phyloP scores from a whole-genome alignment of 495 filamentous ascomycete species.

The Wilcoxina mikolae region DNA sequence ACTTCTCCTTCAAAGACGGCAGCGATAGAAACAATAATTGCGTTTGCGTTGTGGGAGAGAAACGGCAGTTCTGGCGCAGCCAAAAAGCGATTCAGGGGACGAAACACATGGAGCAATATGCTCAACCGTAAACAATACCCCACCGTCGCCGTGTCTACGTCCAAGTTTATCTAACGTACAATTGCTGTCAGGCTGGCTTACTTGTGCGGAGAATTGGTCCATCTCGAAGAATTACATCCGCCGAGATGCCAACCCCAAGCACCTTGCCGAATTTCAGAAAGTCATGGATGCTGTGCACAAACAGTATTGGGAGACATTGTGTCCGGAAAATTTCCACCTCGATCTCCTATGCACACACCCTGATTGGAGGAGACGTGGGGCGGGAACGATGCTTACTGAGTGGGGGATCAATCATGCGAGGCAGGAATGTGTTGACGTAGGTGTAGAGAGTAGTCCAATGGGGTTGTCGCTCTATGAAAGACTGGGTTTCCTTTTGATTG shows the following conservation, averaged over 20 bases:
- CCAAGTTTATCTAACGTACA: not conserved
- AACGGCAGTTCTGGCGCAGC: conserved; percentile 7
- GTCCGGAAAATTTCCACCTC: conserved; percentile 23
- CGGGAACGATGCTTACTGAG: conserved; percentile 35
- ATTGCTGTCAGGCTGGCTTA: not conserved
- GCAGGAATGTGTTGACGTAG: conserved; percentile 15
- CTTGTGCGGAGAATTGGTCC: conserved; percentile 6
- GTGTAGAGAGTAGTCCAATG: conserved; percentile 28
- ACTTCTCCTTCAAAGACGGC: not conserved
- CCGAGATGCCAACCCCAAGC: conserved; percentile 7
- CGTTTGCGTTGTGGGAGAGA: conserved; percentile 11
- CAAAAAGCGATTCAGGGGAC: not conserved
- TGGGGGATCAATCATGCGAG: conserved; percentile 39
- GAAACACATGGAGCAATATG: conserved; percentile 4
- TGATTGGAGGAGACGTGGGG: conserved; percentile 36
- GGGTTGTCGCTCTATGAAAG: conserved; percentile 28
- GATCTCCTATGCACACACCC: conserved; percentile 39
- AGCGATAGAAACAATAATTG: conserved; percentile 7
- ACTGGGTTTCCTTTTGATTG: conserved; percentile 20
- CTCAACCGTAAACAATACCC: not conserved
- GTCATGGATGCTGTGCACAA: conserved; percentile 1
- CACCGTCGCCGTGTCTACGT: not conserved
- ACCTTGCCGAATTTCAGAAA: not conserved
- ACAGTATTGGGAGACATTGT: conserved; percentile 2
- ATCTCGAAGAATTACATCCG: conserved; percentile 7